phyloP scores from a whole-genome alignment of 2,329 filamentous ascomycete genomes.

The Podosphaera aphanis region DNA sequence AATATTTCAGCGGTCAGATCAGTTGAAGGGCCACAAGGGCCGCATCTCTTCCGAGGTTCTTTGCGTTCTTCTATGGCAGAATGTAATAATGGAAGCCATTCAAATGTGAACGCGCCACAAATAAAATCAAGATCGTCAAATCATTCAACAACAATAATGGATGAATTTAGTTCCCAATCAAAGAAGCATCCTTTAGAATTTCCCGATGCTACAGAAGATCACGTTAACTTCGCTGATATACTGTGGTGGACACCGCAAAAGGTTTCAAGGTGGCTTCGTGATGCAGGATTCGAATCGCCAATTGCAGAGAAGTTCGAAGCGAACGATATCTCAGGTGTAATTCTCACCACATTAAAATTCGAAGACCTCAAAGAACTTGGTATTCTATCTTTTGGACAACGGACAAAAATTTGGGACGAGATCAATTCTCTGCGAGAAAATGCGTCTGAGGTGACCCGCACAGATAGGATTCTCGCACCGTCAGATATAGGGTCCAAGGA shows the following conservation, averaged over 20 bases:
- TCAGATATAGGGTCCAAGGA: neutral
- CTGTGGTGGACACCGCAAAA: slow-evolving; percentile 49
- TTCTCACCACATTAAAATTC: slow-evolving; percentile 76
- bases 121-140: slow-evolving; percentile 38
- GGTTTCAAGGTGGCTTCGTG: slow-evolving; percentile 69
- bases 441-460: slow-evolving; percentile 30
- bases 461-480: slow-evolving; percentile 27
- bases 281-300: slow-evolving; percentile 52
- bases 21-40: slow-evolving; percentile 60
- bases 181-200: neutral
- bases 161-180: neutral
- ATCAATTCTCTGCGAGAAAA: slow-evolving; percentile 44
- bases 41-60: slow-evolving; percentile 64
- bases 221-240: slow-evolving; percentile 35
- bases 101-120: slow-evolving; percentile 45
- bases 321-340: slow-evolving; percentile 77
- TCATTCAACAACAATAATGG: neutral
- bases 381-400: slow-evolving; percentile 60
- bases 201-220: slow-evolving; percentile 10
- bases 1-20: slow-evolving; percentile 33
- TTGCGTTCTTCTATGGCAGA: slow-evolving; percentile 30
- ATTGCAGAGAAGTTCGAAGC: slow-evolving; percentile 67
- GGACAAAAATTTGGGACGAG: slow-evolving; percentile 59
- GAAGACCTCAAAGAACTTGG: slow-evolving; percentile 66
- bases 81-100: slow-evolving; percentile 27